phyloP scores from a whole-genome alignment of 495 filamentous ascomycete species.

The Immersiella caudata region DNA sequence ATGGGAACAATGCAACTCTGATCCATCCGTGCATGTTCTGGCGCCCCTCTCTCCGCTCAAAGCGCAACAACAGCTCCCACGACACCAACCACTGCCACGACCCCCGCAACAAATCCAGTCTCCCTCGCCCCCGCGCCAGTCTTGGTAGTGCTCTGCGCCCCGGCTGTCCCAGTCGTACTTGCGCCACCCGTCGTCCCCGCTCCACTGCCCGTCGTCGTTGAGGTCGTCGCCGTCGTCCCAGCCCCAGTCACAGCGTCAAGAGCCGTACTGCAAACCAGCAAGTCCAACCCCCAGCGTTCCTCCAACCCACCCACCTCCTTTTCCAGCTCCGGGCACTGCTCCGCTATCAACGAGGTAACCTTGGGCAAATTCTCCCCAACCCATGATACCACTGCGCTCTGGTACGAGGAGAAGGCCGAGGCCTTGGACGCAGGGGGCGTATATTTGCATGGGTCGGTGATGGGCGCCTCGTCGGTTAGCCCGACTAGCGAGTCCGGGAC shows the following conservation, averaged over 20 bases:
- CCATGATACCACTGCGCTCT: background rate
- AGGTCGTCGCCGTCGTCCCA: background rate
- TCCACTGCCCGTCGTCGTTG: background rate
- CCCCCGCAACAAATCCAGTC: background rate
- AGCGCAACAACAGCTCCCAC: constrained; percentile 8
- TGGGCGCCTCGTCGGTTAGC: background rate
- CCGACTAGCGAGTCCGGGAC: background rate
- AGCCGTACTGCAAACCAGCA: background rate
- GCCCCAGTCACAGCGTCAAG: background rate
- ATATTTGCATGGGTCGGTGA: constrained; percentile 10
- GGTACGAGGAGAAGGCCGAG: constrained; percentile 1
- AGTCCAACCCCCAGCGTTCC: background rate
- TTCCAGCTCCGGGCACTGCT: background rate
- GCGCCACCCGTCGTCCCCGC: background rate
- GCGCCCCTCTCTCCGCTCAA: background rate
- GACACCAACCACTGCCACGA: background rate
- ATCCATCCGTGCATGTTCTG: too few species aligned
- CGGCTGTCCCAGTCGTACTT: background rate
- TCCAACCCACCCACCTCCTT: background rate
- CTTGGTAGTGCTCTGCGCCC: constrained; percentile 5
- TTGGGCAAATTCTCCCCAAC: constrained; percentile 8
- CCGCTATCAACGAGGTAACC: background rate
- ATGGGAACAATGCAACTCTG: too few species aligned
- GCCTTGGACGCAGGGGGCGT: constrained; percentile 9
- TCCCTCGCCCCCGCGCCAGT: constrained; percentile 1